Conservation (phyloP, 305 asterid species). For the Fraxinus albicans region DNA sequence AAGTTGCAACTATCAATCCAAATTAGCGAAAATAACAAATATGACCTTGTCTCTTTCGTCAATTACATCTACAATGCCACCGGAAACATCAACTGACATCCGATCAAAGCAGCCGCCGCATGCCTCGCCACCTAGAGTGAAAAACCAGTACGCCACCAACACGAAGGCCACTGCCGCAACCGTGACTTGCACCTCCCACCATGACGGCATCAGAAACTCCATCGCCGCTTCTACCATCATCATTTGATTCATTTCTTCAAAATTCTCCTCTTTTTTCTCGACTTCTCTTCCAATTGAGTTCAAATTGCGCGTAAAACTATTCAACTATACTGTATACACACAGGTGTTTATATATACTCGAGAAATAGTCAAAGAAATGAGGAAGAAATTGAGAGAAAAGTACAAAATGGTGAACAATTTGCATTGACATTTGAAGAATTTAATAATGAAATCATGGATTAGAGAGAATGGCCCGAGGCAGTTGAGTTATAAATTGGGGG, state of each 20-base stretch:
- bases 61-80: constrained; percentile 31
- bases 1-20: neutral
- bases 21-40: constrained; percentile 17
- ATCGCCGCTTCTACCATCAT: constrained; percentile 49
- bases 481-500: constrained; percentile 8
- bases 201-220: constrained; percentile 77
- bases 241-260: constrained; percentile 14
- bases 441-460: constrained; percentile 4
- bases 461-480: constrained; percentile 17
- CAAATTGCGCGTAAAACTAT: constrained; percentile 22
- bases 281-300: constrained; percentile 11
- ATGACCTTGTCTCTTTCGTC: constrained; percentile 58
- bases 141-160: constrained; percentile 58
- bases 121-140: constrained; percentile 43
- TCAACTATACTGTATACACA: constrained; percentile 32
- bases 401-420: constrained; percentile 24
- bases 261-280: neutral
- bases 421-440: constrained; percentile 9
- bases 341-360: constrained; percentile 19
- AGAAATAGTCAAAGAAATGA: constrained; percentile 34
- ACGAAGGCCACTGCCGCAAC: constrained; percentile 72
- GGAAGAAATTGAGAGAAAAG: constrained; percentile 32
- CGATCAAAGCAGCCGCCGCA: constrained; percentile 48
- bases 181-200: constrained; percentile 96
- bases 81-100: constrained; percentile 28